Percentiles rank a stretch among this genome's conserved stretches.
Conservation (phyloP, 176 grass and related monocot genomes). For the Chrysopogon serrulatus region DNA sequence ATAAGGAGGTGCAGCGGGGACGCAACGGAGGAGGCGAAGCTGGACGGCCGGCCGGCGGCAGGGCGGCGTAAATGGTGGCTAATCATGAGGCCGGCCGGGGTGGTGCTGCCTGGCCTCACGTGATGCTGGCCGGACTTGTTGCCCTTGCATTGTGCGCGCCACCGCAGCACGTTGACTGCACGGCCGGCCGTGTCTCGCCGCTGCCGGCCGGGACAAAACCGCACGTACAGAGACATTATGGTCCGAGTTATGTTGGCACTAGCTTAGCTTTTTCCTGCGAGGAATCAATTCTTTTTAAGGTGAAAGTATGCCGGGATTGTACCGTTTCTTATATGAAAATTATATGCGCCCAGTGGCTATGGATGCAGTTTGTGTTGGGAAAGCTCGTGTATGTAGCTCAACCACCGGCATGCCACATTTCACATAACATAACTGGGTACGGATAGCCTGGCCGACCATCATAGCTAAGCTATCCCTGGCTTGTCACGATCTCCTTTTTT, state of each 20-base stretch:
- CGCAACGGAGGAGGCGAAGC: too few relatives aligned
- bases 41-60: background rate
- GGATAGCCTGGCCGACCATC: background rate
- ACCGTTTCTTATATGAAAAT: background rate
- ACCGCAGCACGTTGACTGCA: background rate
- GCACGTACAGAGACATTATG: background rate
- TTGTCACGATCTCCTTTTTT: too few relatives aligned
- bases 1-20: too few relatives aligned
- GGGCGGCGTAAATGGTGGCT: slow-evolving; percentile 73
- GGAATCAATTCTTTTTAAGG: background rate
- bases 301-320: background rate
- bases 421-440: background rate
- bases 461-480: background rate
- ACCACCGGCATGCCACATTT: background rate
- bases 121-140: slow-evolving; percentile 17
- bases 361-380: too few relatives aligned
- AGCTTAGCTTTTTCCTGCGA: background rate
- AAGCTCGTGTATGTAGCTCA: background rate
- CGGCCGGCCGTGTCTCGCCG: background rate
- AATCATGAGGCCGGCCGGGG: slow-evolving; percentile 56
- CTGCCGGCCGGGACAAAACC: background rate
- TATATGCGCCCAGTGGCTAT: too few relatives aligned
- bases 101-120: slow-evolving; percentile 67
- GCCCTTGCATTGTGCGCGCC: background rate
- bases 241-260: background rate